phyloP scores from a whole-genome alignment of 305 asterid species.

The Caryopteris hybrid region DNA sequence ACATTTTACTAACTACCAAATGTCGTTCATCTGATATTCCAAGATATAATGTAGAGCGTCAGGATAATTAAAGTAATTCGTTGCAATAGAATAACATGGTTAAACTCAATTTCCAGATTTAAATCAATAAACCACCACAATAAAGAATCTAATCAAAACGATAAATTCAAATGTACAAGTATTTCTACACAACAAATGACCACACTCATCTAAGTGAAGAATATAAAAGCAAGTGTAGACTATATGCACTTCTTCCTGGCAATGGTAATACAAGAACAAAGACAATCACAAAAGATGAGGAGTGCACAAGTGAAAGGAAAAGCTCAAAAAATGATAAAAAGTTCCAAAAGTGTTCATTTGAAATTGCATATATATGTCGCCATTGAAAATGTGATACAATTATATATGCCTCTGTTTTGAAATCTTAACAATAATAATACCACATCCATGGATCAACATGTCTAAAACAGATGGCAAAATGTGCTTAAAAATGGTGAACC shows the following conservation, averaged over 20 bases:
- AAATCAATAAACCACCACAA: background rate
- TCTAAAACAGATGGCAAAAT: constrained; percentile 3
- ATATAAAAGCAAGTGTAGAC: too few species aligned
- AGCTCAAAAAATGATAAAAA: background rate
- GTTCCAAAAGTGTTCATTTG: too few species aligned
- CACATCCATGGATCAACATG: background rate
- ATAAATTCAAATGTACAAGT: background rate
- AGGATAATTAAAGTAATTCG: background rate
- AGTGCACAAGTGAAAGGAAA: background rate
- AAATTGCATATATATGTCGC: too few species aligned
- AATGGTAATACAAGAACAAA: too few species aligned
- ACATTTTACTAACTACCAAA: background rate
- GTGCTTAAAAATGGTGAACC: background rate
- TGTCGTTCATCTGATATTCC: background rate
- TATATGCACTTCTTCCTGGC: too few species aligned
- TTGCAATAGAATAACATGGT: background rate
- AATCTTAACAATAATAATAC: background rate
- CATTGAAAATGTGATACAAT: too few species aligned
- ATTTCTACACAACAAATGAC: background rate
- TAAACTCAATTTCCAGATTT: background rate
- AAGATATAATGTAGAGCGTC: background rate
- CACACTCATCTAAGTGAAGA: background rate
- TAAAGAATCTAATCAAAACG: background rate
- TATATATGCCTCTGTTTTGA: too few species aligned
- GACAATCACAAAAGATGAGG: background rate